Evolutionary conservation across 1,139 yeast species (phyloP).

Genomic region (Zygoascus meyerae): DNA sequence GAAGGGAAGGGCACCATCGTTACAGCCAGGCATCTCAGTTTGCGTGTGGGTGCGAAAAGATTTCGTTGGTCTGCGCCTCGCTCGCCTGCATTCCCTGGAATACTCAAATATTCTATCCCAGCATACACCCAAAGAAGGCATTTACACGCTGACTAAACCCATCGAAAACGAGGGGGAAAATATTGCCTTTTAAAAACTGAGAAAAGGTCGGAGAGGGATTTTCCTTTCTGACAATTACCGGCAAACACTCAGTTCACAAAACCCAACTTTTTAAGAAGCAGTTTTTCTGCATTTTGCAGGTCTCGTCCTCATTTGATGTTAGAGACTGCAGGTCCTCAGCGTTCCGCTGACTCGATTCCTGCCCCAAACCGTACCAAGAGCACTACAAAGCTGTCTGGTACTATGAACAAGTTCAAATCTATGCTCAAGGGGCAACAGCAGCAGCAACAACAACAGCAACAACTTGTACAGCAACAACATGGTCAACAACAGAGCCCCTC

Average conservation of each 20-base stretch:
- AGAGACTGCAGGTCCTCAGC: constrained; percentile 7
- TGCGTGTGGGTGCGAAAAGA: too few species aligned
- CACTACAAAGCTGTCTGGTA: constrained; percentile 15
- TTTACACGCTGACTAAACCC: too few species aligned
- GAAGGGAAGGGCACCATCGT: too few species aligned
- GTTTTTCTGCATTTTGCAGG: not conserved
- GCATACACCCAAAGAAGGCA: too few species aligned
- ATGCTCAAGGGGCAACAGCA: constrained; percentile 12
- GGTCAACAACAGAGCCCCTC: not conserved
- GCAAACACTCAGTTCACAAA: not conserved
- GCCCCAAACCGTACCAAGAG: constrained; percentile 12
- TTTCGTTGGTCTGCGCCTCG: too few species aligned
- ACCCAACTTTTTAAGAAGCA: not conserved
- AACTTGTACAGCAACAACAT: not conserved
- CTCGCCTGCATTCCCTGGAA: too few species aligned
- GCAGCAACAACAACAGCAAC: constrained; percentile 9
- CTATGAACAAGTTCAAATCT: constrained; percentile 21
- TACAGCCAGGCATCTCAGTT: too few species aligned
- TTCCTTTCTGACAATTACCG: too few species aligned
- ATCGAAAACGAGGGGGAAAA: too few species aligned
- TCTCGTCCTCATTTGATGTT: not conserved
- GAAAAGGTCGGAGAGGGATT: too few species aligned
- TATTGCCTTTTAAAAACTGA: too few species aligned
- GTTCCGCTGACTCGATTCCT: constrained; percentile 4
- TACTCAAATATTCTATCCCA: too few species aligned